Evolutionary conservation across 805 yeast species (phyloP).

Genomic region (Torulaspora maleeae): DNA sequence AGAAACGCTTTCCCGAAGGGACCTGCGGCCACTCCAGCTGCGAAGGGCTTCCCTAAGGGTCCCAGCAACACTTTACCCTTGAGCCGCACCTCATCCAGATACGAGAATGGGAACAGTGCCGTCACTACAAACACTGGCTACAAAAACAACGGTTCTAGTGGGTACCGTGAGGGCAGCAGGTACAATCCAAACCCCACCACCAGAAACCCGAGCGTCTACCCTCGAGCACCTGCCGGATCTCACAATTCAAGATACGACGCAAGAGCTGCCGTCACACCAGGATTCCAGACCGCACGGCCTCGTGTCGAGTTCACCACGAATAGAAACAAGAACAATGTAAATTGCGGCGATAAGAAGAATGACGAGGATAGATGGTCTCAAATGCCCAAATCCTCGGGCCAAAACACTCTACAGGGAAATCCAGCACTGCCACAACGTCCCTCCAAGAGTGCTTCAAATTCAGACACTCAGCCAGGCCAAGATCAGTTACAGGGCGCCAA

Average conservation of each 20-base stretch:
- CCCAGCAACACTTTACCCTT: conserved; percentile 1
- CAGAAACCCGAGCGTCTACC: background rate
- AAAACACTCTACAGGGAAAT: background rate
- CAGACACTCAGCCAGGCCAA: background rate
- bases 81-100: conserved; percentile 9
- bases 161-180: conserved; percentile 3
- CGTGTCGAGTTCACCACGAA: conserved; percentile 2
- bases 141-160: conserved; percentile 2
- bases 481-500: background rate
- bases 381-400: background rate
- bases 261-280: conserved; percentile 1
- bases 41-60: background rate
- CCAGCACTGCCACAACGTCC: conserved; percentile 5
- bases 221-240: conserved; percentile 6
- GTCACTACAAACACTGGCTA: background rate
- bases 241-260: conserved; percentile 12
- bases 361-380: conserved; percentile 1
- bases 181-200: background rate
- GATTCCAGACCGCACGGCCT: conserved; percentile 1
- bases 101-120: conserved; percentile 1
- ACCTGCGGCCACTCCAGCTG: conserved; percentile 11
- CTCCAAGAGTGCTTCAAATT: background rate
- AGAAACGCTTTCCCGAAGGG: conserved; percentile 13
- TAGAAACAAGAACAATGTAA: background rate
- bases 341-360: background rate